phyloP scores from a whole-genome alignment of 2,329 filamentous ascomycete genomes.

The Ceratocystiopsis minuta region DNA sequence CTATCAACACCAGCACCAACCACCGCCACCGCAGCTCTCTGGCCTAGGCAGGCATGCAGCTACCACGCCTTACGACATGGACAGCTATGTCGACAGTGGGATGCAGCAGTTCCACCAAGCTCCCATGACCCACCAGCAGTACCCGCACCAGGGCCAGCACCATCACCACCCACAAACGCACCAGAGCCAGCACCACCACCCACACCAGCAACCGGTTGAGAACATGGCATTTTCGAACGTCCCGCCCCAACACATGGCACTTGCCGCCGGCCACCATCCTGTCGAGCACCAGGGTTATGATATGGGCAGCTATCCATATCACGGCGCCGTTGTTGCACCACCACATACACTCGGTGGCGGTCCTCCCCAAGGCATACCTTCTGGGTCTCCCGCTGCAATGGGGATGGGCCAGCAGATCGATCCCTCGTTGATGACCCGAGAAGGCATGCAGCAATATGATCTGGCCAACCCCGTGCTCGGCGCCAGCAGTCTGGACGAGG shows the following conservation, averaged over 20 bases:
- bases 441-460: slow-evolving; percentile 7
- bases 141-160: slow-evolving; percentile 2
- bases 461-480: slow-evolving; percentile 10
- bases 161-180: slow-evolving; percentile 2
- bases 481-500: not conserved
- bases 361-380: not conserved
- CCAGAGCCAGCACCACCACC: not conserved
- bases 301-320: not conserved
- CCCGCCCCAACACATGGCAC: not conserved
- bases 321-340: not conserved
- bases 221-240: not conserved
- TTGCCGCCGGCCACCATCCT: not conserved
- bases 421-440: slow-evolving; percentile 11
- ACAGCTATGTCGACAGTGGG: slow-evolving; percentile 11
- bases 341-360: not conserved
- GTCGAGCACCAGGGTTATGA: not conserved
- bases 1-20: slow-evolving; percentile 14
- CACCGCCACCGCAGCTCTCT: slow-evolving; percentile 13
- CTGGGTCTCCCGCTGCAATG: not conserved
- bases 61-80: slow-evolving; percentile 21
- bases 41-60: slow-evolving; percentile 19
- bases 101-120: slow-evolving; percentile 14
- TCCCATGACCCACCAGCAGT: not conserved
- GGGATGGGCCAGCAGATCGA: slow-evolving; percentile 13
- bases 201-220: slow-evolving; percentile 5